Conservation (phyloP, 129 eudicot species). For the Deinandra increscens region DNA sequence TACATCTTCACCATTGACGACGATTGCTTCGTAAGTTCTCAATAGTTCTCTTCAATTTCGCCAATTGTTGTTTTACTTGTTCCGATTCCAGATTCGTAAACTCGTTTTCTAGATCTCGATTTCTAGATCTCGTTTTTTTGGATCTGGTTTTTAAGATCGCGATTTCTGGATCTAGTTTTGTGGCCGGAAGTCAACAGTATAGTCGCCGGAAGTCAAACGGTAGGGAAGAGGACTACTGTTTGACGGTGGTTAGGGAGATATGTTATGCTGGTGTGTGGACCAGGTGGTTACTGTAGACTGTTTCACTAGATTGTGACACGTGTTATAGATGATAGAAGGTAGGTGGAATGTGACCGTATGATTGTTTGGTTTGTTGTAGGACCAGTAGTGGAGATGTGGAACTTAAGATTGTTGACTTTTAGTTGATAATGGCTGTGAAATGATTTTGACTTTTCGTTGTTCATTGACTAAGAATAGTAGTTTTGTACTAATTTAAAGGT, state of each 20-base stretch:
- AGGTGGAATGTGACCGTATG: neutral
- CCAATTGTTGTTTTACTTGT: too few relatives aligned
- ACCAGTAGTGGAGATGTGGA: neutral
- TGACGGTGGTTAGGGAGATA: neutral
- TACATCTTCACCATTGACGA: slow-evolving; percentile 80
- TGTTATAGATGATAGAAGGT: neutral
- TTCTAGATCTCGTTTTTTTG: neutral
- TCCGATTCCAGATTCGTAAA: too few relatives aligned
- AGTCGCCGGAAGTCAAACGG: neutral
- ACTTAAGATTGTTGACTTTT: neutral
- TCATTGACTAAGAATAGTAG: slow-evolving; percentile 28
- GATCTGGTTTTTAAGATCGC: neutral
- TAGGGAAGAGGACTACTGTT: neutral
- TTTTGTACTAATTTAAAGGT: neutral
- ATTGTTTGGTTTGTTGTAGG: slow-evolving; percentile 24
- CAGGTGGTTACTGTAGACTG: slow-evolving; percentile 4
- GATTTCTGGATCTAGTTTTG: neutral
- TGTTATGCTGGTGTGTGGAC: neutral
- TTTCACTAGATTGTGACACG: slow-evolving; percentile 26
- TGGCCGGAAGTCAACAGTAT: neutral
- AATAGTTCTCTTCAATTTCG: slow-evolving; percentile 29
- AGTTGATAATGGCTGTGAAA: neutral
- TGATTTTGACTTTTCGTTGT: slow-evolving; percentile 27
- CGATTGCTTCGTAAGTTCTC: slow-evolving; percentile 71
- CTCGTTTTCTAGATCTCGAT: too few relatives aligned